These are phyloP conservation scores for Lupinus albus DNA, from an alignment of 306 rosid species.

Conservation along the genomic window DNA sequence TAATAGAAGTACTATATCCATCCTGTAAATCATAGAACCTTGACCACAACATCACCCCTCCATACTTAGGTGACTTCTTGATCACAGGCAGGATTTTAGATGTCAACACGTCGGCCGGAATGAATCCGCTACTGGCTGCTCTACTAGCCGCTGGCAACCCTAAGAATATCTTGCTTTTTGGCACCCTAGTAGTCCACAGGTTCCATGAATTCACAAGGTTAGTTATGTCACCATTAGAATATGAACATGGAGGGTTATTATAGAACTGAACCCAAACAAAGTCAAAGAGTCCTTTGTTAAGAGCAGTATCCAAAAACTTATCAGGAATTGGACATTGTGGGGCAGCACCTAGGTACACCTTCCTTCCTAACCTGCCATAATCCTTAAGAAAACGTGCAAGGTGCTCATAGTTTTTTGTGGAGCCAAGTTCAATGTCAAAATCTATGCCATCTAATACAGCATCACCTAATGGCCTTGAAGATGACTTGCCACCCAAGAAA, in stretches of 20 bases:
- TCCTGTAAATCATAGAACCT: constrained; percentile 52
- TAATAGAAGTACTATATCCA: constrained; percentile 58
- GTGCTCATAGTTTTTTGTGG: constrained; percentile 44
- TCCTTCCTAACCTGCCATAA: constrained; percentile 25
- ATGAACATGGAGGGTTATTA: constrained; percentile 52
- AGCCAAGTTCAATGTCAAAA: constrained; percentile 71
- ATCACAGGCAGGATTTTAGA: constrained; percentile 61
- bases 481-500: constrained; percentile 75
- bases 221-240: constrained; percentile 51
- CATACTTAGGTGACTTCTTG: constrained; percentile 56
- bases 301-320: constrained; percentile 51
- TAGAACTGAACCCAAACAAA: constrained; percentile 70
- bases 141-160: constrained; percentile 65
- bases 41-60: constrained; percentile 86
- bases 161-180: constrained; percentile 45
- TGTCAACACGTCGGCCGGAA: constrained; percentile 58
- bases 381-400: constrained; percentile 55
- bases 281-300: constrained; percentile 59
- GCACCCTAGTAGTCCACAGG: constrained; percentile 51
- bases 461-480: constrained; percentile 63
- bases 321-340: constrained; percentile 89
- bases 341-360: constrained; percentile 63
- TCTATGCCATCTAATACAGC: constrained; percentile 78
- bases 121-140: constrained; percentile 67
- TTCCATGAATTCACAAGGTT: constrained; percentile 64